Conservation (phyloP, 176 grass and related monocot genomes). For the Oropetium thomaeum region DNA sequence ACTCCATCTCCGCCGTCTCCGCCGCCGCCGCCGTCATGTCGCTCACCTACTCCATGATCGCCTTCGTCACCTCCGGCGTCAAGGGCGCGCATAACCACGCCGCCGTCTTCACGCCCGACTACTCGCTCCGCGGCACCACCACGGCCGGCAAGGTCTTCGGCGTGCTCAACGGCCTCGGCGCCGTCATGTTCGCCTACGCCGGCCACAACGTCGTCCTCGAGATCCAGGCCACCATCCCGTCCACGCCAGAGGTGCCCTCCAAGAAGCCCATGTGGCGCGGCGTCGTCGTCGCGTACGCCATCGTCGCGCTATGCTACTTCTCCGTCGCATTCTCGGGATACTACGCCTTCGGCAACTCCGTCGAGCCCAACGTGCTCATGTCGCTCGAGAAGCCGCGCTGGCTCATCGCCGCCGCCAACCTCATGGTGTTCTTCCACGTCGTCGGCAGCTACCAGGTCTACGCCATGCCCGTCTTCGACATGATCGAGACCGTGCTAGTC, state of each 20-base stretch:
- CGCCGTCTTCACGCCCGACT: neutral
- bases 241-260: slow-evolving; percentile 45
- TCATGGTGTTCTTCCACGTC: slow-evolving; percentile 62
- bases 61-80: slow-evolving; percentile 30
- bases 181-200: slow-evolving; percentile 38
- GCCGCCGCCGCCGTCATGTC: slow-evolving; percentile 64
- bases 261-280: slow-evolving; percentile 72
- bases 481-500: slow-evolving; percentile 65
- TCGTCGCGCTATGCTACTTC: slow-evolving; percentile 67
- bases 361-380: slow-evolving; percentile 30
- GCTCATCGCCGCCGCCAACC: slow-evolving; percentile 54
- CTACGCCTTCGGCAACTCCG: slow-evolving; percentile 43
- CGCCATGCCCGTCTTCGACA: slow-evolving; percentile 64
- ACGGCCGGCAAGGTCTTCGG: slow-evolving; percentile 28
- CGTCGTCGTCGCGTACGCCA: slow-evolving; percentile 46
- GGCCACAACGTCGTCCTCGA: slow-evolving; percentile 65
- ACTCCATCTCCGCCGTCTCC: slow-evolving; percentile 59
- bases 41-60: slow-evolving; percentile 58
- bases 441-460: slow-evolving; percentile 64
- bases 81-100: slow-evolving; percentile 32
- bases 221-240: slow-evolving; percentile 73
- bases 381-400: slow-evolving; percentile 41
- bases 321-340: slow-evolving; percentile 44
- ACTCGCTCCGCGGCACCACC: slow-evolving; percentile 16
- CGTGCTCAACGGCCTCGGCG: slow-evolving; percentile 43